A percentile compares a stretch with the other conserved stretches of the same genome.
Evolutionary conservation across 2,329 filamentous ascomycete genomes (phyloP).

Genomic region (Onygenales sp.): DNA sequence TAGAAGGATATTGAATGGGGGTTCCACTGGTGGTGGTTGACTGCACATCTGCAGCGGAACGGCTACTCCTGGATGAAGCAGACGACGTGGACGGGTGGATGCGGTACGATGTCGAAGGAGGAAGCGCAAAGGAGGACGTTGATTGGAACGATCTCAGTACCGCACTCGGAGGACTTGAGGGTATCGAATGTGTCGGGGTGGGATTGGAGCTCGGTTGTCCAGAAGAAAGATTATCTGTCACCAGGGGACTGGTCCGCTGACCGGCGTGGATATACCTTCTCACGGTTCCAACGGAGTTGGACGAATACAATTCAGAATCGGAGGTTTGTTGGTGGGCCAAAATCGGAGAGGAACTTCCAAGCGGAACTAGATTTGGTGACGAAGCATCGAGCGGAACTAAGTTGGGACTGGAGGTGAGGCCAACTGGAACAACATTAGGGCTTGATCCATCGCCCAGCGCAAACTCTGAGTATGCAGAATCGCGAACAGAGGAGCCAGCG

Average conservation of each 20-base stretch:
- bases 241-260: slow-evolving; percentile 22
- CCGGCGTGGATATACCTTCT: slow-evolving; percentile 27
- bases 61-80: slow-evolving; percentile 7
- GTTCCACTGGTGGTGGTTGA: slow-evolving; percentile 26
- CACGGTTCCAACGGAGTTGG: slow-evolving; percentile 32
- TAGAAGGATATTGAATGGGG: slow-evolving; percentile 29
- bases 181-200: slow-evolving; percentile 27
- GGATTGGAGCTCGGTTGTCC: slow-evolving; percentile 22
- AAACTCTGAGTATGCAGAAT: slow-evolving; percentile 14
- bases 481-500: slow-evolving; percentile 13
- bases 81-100: slow-evolving; percentile 22
- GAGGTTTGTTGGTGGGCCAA: slow-evolving; percentile 24
- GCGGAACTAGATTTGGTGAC: slow-evolving; percentile 28
- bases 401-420: slow-evolving; percentile 31
- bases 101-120: slow-evolving; percentile 22
- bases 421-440: slow-evolving; percentile 31
- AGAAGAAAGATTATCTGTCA: slow-evolving; percentile 18
- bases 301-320: slow-evolving; percentile 29
- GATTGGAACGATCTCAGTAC: slow-evolving; percentile 26
- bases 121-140: slow-evolving; percentile 20
- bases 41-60: slow-evolving; percentile 26
- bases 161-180: slow-evolving; percentile 30
- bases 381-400: slow-evolving; percentile 30
- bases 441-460: slow-evolving; percentile 25
- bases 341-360: slow-evolving; percentile 21